Base-by-base conservation (phyloP, 2,329 filamentous ascomycete genomes). In the Alternaria conjuncta region DNA sequence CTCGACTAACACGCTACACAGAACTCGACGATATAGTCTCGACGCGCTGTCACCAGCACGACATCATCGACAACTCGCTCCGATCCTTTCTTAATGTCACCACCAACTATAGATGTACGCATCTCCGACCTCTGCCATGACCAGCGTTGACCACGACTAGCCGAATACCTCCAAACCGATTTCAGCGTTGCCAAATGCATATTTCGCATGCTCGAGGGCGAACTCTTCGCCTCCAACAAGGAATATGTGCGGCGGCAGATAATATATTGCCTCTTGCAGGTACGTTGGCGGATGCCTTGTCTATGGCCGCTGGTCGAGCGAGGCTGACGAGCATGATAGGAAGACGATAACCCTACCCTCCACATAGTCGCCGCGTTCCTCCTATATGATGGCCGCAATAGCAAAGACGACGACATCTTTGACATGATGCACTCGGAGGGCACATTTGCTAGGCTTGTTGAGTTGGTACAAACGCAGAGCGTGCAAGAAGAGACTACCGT, bases 181-280 rank as follows among this genome's bases (percentile, higher is more conserved):
- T 89, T 94, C 75, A 92, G 96, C 74, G 85, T 97, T 61, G 89
- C 90, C 23, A 88, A 86, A 72, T 98, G 94, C 83, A 91, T 92
- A 63, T 91, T 92, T 79, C 89, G 89, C 78, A 86, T 99, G 41
- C 84, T 96, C 61, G 85, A 90, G 56, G 94, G 94, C 77, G 82
- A 84, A 18, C 84, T 98, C 47, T 99, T 96, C 79, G 81, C 82
- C 25, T 81, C 85, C 13, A 90, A 97, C 79, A 87, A 88, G 70
- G 90, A 93, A 61, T 98, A 99, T 81, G 92, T 98, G 66, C 92
- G 95, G 67, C 92, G 89, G 47, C 96, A 98, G 82, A 93, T 99
- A 74, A 89, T 98, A 69, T 94, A 97, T 81, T 94, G 93, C 78
- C 85, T 99, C 56, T 83, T 97, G 57, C 87, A 90, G 82, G 87